Evolutionary conservation across 1,284 basidiomycete species (phyloP), one percentile per base, ranked within the genome.

Genomic region (Ustilago cynodontis): DNA sequence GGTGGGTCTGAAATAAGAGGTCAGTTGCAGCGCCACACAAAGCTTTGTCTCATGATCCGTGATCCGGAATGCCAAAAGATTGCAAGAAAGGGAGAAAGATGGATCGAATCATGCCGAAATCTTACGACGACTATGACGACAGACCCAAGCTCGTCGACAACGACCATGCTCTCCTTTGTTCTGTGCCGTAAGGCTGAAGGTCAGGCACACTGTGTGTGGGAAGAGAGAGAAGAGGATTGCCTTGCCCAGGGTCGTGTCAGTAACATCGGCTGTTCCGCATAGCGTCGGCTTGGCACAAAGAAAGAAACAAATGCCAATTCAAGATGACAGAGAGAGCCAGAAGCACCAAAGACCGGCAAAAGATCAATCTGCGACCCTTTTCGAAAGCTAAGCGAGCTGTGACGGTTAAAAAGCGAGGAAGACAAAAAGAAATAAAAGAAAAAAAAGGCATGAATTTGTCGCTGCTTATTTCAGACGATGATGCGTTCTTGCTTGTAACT

Each of bases 231-330:
- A 24, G 31, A 33, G 31, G 31, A 33, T 33, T 33, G 31, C 11
- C 35, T 37, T 16, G 35, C 9, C 14, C 35, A 37, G 14, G 14
- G 35, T 37, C 43, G 16, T 45, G 43, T 45, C 49, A 28, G 49
- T 16, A 50, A 29, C 49, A 50, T 50, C 49, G 49, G 49, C 49
- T 50, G 49, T 26, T 50, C 24, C 26, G 28, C 49, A 50, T 50
- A 50, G 49, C 49, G 16, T 50, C 43, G 49, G 49, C 49, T 50
- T 50, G 49, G 49, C 49, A 50, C 18, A 22, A n/a, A 16, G 8
- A 41, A 41, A 41, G 39, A 9, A 16, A 7, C 39, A 41, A 16
- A 1, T 22, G 43, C 2, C 7, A 51, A 51, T 29, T 11, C 28
- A 29, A 29, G 14, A 29, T 29, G 29, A 51, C 8, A 51, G 16